phyloP scores from a whole-genome alignment of 257 asterid genomes.

The Paulownia fortunei region DNA sequence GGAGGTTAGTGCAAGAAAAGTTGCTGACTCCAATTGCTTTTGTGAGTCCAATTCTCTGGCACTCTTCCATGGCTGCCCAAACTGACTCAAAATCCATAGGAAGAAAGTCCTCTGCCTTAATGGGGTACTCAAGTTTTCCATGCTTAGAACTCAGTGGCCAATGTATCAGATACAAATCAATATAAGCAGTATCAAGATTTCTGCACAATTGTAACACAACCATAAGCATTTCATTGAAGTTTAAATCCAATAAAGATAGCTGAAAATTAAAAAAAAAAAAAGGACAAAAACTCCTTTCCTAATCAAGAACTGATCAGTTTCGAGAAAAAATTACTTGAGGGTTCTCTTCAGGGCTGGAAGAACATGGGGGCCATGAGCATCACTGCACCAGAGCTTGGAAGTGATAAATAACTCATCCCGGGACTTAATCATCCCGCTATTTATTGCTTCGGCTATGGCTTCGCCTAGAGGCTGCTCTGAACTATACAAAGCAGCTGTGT shows the following conservation, averaged over 20 bases:
- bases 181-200: conserved; percentile 38
- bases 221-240: no score
- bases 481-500: conserved; percentile 63
- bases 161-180: conserved; percentile 54
- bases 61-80: conserved; percentile 58
- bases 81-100: conserved; percentile 41
- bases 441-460: conserved; percentile 57
- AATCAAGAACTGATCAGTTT: no score
- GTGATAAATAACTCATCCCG: conserved; percentile 50
- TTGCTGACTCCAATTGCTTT: conserved; percentile 57
- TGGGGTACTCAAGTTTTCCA: conserved; percentile 42
- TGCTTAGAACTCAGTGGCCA: conserved; percentile 54
- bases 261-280: no score
- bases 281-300: no score
- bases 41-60: conserved; percentile 44
- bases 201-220: conserved; percentile 19
- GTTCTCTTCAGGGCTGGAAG: conserved; percentile 42
- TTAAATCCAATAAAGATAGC: no score
- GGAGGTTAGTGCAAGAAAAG: conserved; percentile 46
- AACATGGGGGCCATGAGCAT: conserved; percentile 48
- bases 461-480: conserved; percentile 63
- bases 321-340: conserved; percentile 41
- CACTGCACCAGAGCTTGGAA: conserved; percentile 55
- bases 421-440: conserved; percentile 38
- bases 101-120: conserved; percentile 41